A percentile compares a stretch with the other conserved stretches of the same genome.
Conservation (phyloP, 352 stramenopile genomes). For the Pilasporangium apinafurcum region DNA sequence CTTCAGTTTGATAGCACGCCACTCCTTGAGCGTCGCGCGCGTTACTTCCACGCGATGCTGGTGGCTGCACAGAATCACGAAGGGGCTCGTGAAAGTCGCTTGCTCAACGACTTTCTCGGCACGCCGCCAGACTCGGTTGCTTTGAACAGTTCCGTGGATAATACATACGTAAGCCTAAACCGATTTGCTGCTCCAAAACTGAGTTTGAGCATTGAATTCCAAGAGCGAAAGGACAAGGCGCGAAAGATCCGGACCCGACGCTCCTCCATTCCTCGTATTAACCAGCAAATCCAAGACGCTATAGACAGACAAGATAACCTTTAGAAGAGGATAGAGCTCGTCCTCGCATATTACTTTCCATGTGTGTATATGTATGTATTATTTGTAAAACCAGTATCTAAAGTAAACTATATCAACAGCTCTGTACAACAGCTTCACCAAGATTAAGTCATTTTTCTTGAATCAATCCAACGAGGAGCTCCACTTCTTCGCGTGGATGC, state of each 20-base stretch:
- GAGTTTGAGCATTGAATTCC: slow-evolving; percentile 59
- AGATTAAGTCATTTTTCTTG: not conserved
- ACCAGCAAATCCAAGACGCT: not conserved
- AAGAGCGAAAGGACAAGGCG: slow-evolving; percentile 69
- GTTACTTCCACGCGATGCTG: slow-evolving; percentile 67
- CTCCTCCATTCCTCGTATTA: slow-evolving; percentile 17
- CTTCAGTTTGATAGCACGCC: slow-evolving; percentile 56
- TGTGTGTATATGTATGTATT: too few species aligned
- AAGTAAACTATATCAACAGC: not conserved
- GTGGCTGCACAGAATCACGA: slow-evolving; percentile 41
- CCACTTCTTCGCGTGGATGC: too few species aligned
- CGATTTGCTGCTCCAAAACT: slow-evolving; percentile 67
- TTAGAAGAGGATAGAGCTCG: not conserved
- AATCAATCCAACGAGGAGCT: too few species aligned
- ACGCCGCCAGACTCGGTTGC: slow-evolving; percentile 53
- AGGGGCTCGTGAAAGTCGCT: slow-evolving; percentile 31
- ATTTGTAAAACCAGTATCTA: not conserved
- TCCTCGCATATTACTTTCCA: too few species aligned
- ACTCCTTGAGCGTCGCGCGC: slow-evolving; percentile 50
- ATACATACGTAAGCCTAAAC: slow-evolving; percentile 74
- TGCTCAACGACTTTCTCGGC: slow-evolving; percentile 69
- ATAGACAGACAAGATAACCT: not conserved
- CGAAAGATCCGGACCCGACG: slow-evolving; percentile 49
- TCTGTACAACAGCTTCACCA: slow-evolving; percentile 2
- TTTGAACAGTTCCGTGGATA: slow-evolving; percentile 46